Conservation (phyloP, 78 protist species). For the Planoprotostelium fungivorum region DNA sequence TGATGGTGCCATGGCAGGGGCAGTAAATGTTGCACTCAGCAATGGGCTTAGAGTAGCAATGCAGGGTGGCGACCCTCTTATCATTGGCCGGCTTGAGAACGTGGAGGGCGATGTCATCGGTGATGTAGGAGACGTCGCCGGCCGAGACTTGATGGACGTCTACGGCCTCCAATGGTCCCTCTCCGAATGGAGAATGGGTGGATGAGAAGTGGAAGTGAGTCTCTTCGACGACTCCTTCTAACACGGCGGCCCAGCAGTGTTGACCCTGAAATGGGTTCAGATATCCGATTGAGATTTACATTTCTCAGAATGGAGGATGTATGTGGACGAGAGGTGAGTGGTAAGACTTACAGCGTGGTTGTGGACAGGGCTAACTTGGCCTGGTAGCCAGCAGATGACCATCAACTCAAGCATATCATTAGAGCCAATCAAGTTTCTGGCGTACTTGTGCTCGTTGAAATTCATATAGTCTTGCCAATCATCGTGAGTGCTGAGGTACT, state of each 20-base stretch:
- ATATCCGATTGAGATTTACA: not conserved
- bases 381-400: conserved; percentile 61
- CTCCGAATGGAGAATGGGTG: conserved; percentile 27
- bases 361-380: conserved; percentile 51
- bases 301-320: not conserved
- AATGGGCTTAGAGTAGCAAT: conserved; percentile 56
- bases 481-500: conserved; percentile 22
- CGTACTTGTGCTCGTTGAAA: conserved; percentile 34
- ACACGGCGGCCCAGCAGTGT: conserved; percentile 61
- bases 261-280: conserved; percentile 20
- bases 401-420: conserved; percentile 33
- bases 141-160: conserved; percentile 24
- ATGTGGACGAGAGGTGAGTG: not conserved
- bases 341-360: conserved; percentile 37
- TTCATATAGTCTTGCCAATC: conserved; percentile 55
- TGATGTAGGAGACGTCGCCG: conserved; percentile 59
- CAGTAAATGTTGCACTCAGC: conserved; percentile 57
- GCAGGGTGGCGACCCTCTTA: conserved; percentile 32
- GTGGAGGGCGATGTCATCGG: conserved; percentile 58
- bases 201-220: conserved; percentile 29
- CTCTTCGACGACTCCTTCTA: conserved; percentile 40
- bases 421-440: conserved; percentile 35
- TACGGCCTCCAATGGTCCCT: conserved; percentile 14
- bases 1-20: conserved; percentile 34
- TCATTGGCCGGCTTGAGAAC: conserved; percentile 15